Percentiles rank a stretch among this genome's conserved stretches.
phyloP scores from a whole-genome alignment of 1,284 basidiomycete species.

The Tylopilus orsonianus region DNA sequence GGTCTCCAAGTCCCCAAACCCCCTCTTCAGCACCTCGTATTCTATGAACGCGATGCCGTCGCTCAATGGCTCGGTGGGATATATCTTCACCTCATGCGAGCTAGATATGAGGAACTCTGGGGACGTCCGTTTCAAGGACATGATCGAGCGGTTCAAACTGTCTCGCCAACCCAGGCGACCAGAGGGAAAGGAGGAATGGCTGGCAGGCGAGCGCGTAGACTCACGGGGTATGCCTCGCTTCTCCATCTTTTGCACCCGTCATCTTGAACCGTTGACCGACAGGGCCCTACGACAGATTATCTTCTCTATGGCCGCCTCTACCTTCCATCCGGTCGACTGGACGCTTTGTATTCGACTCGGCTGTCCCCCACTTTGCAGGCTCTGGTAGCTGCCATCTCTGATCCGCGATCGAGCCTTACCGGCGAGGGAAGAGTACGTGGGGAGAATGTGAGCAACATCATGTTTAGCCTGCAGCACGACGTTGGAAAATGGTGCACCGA shows the following conservation, averaged over 20 bases:
- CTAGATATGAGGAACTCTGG: slow-evolving; percentile 71
- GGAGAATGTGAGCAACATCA: slow-evolving; percentile 66
- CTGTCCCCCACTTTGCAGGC: slow-evolving; percentile 72
- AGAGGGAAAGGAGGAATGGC: slow-evolving; percentile 74
- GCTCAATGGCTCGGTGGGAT: slow-evolving; percentile 89
- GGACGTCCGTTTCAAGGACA: slow-evolving; percentile 82
- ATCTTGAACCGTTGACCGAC: slow-evolving; percentile 24
- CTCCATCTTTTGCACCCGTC: background rate
- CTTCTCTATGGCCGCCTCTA: slow-evolving; percentile 92
- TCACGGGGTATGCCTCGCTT: slow-evolving; percentile 60
- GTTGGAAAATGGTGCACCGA: slow-evolving; percentile 92
- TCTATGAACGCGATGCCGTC: slow-evolving; percentile 90
- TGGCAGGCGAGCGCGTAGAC: slow-evolving; percentile 75
- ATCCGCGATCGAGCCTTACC: slow-evolving; percentile 54
- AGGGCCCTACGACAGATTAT: slow-evolving; percentile 57
- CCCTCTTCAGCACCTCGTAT: slow-evolving; percentile 88
- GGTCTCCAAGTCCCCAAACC: slow-evolving; percentile 87
- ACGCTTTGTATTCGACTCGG: slow-evolving; percentile 86
- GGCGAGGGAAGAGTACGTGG: slow-evolving; percentile 45
- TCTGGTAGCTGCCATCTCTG: slow-evolving; percentile 73
- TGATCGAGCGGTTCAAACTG: slow-evolving; percentile 83
- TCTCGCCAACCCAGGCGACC: slow-evolving; percentile 78
- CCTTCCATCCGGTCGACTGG: slow-evolving; percentile 83
- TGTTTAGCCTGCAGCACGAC: slow-evolving; percentile 90
- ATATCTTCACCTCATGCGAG: slow-evolving; percentile 87